phyloP scores from a whole-genome alignment of 176 grass and related monocot species.

The Eremochloa ophiuroides region DNA sequence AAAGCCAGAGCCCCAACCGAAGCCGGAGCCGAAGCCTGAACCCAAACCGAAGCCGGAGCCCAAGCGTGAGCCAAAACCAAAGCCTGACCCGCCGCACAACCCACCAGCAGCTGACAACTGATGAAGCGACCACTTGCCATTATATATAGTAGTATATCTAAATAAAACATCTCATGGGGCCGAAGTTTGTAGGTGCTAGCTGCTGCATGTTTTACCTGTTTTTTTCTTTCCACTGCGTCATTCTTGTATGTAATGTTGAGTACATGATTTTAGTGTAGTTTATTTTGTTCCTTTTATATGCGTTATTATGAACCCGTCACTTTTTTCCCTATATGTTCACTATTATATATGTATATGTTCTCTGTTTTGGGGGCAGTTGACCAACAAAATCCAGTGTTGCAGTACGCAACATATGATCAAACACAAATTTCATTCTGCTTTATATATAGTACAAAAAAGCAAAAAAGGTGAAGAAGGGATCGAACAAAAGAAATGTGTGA shows the following conservation, averaged over 20 bases:
- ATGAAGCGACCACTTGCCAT: not conserved
- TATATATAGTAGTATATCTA: not conserved
- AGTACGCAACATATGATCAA: too few species aligned
- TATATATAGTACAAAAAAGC: too few species aligned
- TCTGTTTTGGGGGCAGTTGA: too few species aligned
- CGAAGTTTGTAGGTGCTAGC: not conserved
- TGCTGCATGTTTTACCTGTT: not conserved
- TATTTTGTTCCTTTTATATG: not conserved
- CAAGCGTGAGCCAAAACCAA: not conserved
- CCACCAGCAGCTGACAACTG: not conserved
- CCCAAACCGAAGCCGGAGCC: not conserved
- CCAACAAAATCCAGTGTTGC: too few species aligned
- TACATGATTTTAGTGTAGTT: not conserved
- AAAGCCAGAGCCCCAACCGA: rapidly evolving
- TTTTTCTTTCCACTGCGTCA: not conserved
- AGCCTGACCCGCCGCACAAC: not conserved
- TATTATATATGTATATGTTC: too few species aligned
- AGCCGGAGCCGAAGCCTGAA: not conserved
- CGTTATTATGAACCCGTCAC: too few species aligned
- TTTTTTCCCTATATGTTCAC: too few species aligned
- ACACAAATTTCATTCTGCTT: too few species aligned
- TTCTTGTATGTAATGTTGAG: not conserved
- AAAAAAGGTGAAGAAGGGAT: too few species aligned
- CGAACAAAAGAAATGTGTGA: too few species aligned
- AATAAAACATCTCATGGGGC: not conserved